Conservation (phyloP, 2,329 filamentous ascomycete genomes). For the Samsoniella hepiali region DNA sequence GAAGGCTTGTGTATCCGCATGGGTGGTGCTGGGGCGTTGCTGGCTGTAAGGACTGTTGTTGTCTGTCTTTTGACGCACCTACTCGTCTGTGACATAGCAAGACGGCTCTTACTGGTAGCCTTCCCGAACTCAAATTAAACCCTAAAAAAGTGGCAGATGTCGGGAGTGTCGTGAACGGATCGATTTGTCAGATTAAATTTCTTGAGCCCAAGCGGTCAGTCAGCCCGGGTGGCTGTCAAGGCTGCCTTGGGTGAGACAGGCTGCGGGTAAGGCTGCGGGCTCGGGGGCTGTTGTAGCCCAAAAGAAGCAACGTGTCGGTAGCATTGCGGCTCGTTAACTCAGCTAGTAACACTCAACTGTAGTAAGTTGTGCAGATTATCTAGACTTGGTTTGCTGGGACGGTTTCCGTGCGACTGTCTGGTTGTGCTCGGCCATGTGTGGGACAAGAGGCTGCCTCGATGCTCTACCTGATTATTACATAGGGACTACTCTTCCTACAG, state of each 20-base stretch:
- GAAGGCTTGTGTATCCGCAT: no score
- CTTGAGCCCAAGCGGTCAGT: not conserved
- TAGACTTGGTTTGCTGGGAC: not conserved
- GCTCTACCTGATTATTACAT: not conserved
- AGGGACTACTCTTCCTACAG: no score
- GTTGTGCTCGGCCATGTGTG: not conserved
- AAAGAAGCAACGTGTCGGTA: not conserved
- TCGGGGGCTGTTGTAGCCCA: not conserved
- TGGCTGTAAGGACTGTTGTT: no score
- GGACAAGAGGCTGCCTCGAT: not conserved
- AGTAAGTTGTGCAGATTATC: no score
- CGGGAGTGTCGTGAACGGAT: not conserved
- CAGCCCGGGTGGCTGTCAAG: constrained; percentile 3
- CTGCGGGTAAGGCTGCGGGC: not conserved
- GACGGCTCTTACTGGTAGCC: no score
- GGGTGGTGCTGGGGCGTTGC: no score
- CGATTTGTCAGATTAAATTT: not conserved
- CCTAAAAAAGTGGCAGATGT: not conserved
- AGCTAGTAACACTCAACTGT: not conserved
- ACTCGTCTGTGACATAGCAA: no score
- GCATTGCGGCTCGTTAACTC: not conserved
- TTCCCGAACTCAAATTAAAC: not conserved
- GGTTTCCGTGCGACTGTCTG: constrained; percentile 2
- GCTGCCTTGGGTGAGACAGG: constrained; percentile 14
- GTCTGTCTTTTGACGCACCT: no score